Evolutionary conservation across 2,329 filamentous ascomycete genomes (phyloP), one percentile per base, ranked within the genome.

Genomic region (Helotiales sp.): DNA sequence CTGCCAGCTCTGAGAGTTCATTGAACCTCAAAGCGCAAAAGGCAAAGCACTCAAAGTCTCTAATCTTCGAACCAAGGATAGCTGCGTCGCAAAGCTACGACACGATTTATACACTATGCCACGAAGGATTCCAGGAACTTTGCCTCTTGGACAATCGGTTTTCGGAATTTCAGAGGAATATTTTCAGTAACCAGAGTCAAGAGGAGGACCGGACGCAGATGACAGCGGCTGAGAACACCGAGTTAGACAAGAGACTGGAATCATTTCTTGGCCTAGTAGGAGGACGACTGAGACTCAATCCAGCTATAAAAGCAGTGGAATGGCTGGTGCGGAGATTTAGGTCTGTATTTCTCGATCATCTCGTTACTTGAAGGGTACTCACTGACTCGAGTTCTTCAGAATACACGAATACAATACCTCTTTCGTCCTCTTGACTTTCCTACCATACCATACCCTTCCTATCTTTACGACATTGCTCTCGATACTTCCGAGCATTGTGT

Each of bases 111-210:
- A 84, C 89, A 56, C 84, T 96, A 72, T 98, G 93, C 71, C 80
- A 86, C 65, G 90, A 96, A 69, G 95, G 93, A 1, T 99, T 93
- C 70, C 86, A 92, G 63, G 95, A 99, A 70, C 79, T 99, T 58
- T 98, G 95, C 74, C 85, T 87, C 65, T 81, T 99, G 54, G 96
- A 99, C 72, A 73, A 80, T 24, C 85, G 92, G 58, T 98, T 97
- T 69, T 70, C 81, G 13, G 79, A 81, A 33, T 99, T 93, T 71
- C 82, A 84, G 60, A 80, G 82, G 57, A 93, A 86, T 54, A 81
- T 99, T 56, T 99, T 98, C 81, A 96, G 90, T 77, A 90, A 95
- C 68, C 90, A 96, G 77, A 97, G 93, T 76, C 93, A 92, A 72
- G 82, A 84, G 61, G 88, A 96, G 70, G 95, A 99, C 72, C 85